Evolutionary conservation across 2,329 filamentous ascomycete genomes (phyloP).

Genomic region (Colletotrichum caudatum): DNA sequence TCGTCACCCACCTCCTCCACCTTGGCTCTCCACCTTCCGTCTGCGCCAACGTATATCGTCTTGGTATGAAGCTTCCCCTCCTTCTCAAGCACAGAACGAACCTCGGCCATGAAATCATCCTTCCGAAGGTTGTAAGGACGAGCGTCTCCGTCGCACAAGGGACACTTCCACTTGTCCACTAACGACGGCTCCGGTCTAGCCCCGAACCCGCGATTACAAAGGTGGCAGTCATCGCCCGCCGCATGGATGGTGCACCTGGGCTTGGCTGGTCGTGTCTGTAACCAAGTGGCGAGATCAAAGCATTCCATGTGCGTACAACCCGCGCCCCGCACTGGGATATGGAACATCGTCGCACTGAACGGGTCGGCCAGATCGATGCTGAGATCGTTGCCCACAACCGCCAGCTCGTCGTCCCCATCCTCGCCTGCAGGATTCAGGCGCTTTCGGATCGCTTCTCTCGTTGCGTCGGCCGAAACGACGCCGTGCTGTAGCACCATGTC

Average conservation of each 20-base stretch:
- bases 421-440: conserved; percentile 53
- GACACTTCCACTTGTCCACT: conserved; percentile 86
- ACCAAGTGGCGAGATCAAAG: conserved; percentile 88
- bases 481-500: conserved; percentile 53
- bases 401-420: conserved; percentile 70
- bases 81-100: conserved; percentile 65
- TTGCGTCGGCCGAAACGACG: conserved; percentile 59
- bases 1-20: conserved; percentile 48
- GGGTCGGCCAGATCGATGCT: conserved; percentile 75
- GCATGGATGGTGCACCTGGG: conserved; percentile 52
- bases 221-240: conserved; percentile 53
- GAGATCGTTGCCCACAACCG: conserved; percentile 68
- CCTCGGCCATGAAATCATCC: conserved; percentile 78
- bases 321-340: conserved; percentile 76
- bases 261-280: conserved; percentile 72
- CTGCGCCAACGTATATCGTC: conserved; percentile 47
- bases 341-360: conserved; percentile 73
- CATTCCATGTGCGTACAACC: conserved; percentile 84
- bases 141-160: conserved; percentile 82
- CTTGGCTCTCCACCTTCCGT: conserved; percentile 52
- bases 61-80: conserved; percentile 45
- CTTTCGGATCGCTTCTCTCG: conserved; percentile 67
- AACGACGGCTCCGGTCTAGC: conserved; percentile 60
- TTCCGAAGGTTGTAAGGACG: conserved; percentile 77
- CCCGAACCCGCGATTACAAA: conserved; percentile 29